Evolutionary conservation across 2,329 filamentous ascomycete genomes (phyloP).

Genomic region (Ophiostoma sp.): DNA sequence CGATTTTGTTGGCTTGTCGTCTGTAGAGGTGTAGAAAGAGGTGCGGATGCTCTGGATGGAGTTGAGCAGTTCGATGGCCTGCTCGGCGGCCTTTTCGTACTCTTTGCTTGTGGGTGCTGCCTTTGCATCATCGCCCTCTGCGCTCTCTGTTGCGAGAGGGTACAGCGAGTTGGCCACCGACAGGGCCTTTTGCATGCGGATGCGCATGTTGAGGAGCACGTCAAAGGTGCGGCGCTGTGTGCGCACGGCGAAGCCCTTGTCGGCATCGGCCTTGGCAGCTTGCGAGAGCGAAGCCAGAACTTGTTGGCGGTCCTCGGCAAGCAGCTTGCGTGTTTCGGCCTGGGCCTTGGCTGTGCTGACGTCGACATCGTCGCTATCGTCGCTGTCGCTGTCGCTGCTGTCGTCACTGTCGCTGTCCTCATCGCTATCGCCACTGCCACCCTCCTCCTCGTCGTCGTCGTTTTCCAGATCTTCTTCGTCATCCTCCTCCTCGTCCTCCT

Average conservation of each 20-base stretch:
- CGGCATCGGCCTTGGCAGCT: constrained; percentile 68
- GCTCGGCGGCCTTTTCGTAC: constrained; percentile 81
- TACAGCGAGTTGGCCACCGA: constrained; percentile 72
- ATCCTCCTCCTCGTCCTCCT: constrained; percentile 33
- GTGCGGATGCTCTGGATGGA: constrained; percentile 67
- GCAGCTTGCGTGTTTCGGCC: constrained; percentile 59
- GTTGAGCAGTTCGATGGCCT: constrained; percentile 59
- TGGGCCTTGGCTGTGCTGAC: constrained; percentile 37
- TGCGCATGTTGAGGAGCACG: constrained; percentile 79
- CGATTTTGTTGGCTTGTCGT: constrained; percentile 42
- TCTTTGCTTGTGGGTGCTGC: background rate
- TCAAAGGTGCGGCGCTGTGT: constrained; percentile 82
- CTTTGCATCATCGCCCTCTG: constrained; percentile 35
- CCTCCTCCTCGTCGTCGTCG: constrained; percentile 45
- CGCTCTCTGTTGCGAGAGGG: constrained; percentile 40
- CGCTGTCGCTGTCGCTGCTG: constrained; percentile 32
- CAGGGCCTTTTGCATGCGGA: constrained; percentile 87
- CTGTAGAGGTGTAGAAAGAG: constrained; percentile 47
- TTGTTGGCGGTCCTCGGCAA: constrained; percentile 61
- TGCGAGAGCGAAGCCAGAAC: constrained; percentile 56
- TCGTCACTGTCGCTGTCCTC: constrained; percentile 32
- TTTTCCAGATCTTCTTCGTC: constrained; percentile 34
- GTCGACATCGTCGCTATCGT: constrained; percentile 33
- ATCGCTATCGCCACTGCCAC: constrained; percentile 33
- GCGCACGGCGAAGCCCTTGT: constrained; percentile 82